These are phyloP conservation scores for Lycium barbarum DNA, from an alignment of 257 asterid genomes.

Conservation along the genomic window DNA sequence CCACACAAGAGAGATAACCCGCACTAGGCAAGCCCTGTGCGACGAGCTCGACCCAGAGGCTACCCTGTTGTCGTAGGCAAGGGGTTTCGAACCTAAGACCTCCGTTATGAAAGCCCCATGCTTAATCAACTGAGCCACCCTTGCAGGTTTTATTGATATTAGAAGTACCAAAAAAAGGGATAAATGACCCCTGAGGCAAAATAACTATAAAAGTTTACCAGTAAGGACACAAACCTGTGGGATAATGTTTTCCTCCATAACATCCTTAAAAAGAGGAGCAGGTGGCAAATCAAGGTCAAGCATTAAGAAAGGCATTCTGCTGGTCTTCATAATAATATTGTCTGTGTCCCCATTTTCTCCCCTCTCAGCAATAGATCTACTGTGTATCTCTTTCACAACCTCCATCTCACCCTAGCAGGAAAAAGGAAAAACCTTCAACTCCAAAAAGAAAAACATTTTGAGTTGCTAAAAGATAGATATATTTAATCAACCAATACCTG, in stretches of 20 bases:
- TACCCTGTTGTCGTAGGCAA: too few species aligned
- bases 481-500: slow-evolving; percentile 56
- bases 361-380: slow-evolving; percentile 23
- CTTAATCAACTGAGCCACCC: too few species aligned
- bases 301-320: slow-evolving; percentile 83
- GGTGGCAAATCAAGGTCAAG: slow-evolving; percentile 97
- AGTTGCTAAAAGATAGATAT: neutral
- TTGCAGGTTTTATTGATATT: neutral
- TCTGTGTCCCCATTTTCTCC: slow-evolving; percentile 29
- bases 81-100: too few species aligned
- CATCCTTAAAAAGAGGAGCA: slow-evolving; percentile 86
- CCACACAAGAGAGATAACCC: too few species aligned
- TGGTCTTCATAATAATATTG: slow-evolving; percentile 51
- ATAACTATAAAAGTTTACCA: neutral
- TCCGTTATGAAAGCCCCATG: too few species aligned
- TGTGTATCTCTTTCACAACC: slow-evolving; percentile 70
- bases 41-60: too few species aligned
- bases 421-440: slow-evolving; percentile 14
- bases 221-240: slow-evolving; percentile 66
- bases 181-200: slow-evolving; percentile 1
- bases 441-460: slow-evolving; percentile 2
- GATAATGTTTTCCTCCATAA: slow-evolving; percentile 91
- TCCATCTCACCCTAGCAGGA: slow-evolving; percentile 85
- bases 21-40: too few species aligned
- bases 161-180: neutral